A percentile compares a stretch with the other conserved stretches of the same genome.
phyloP scores from a whole-genome alignment of 2,329 filamentous ascomycete genomes.

The Pseudocercospora fijiensis region DNA sequence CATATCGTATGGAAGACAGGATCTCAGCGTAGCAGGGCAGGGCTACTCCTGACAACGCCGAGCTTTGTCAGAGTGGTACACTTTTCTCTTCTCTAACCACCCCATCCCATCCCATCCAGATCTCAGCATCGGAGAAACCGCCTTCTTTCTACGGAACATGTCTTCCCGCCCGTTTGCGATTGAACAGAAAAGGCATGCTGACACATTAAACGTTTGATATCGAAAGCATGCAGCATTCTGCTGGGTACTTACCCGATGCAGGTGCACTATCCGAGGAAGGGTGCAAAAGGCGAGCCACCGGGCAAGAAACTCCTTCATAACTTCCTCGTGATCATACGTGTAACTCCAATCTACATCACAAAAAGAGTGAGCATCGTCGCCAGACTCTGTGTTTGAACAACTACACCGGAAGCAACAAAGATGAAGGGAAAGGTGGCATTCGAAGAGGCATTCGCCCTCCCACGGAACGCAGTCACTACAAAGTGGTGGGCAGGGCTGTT shows the following conservation, averaged over 20 bases:
- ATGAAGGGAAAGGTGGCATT: conserved; percentile 58
- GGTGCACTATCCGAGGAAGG: background rate
- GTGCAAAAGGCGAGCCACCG: background rate
- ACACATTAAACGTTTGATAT: background rate
- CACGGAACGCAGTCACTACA: conserved; percentile 58
- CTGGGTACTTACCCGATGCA: background rate
- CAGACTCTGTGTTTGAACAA: background rate
- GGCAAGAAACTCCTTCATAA: background rate
- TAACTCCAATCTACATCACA: background rate
- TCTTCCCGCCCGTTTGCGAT: background rate
- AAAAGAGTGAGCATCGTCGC: background rate
- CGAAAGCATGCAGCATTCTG: background rate
- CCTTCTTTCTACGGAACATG: background rate
- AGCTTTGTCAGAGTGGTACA: background rate
- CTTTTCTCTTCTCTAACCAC: background rate
- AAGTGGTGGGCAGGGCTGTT: conserved; percentile 63
- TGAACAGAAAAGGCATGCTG: background rate
- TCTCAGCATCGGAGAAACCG: background rate
- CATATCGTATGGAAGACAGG: too few relatives aligned
- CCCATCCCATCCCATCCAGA: too few relatives aligned
- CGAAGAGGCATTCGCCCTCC: conserved; percentile 62
- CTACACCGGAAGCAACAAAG: background rate
- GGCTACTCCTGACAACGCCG: too few relatives aligned
- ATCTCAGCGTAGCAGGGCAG: too few relatives aligned
- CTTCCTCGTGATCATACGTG: background rate